Percentiles rank a stretch among this genome's conserved stretches.
Conservation (phyloP, 176 grass and related monocot genomes). For the Carex littledalei region DNA sequence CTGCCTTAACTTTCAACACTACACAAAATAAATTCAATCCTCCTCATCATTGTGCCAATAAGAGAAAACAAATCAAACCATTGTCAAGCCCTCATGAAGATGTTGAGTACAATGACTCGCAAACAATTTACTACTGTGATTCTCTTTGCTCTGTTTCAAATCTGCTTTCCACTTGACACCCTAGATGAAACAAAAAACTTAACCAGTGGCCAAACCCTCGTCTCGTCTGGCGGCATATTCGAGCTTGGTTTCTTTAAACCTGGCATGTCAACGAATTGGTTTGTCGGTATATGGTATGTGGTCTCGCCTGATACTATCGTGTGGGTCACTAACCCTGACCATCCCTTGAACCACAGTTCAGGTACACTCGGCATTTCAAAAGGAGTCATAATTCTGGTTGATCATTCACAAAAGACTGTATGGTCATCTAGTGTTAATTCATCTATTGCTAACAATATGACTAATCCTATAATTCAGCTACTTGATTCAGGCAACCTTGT, state of each 20-base stretch:
- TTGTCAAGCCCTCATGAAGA: not conserved
- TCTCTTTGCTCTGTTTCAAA: not conserved
- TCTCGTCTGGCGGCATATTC: constrained; percentile 29
- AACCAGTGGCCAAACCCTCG: constrained; percentile 22
- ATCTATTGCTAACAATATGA: not conserved
- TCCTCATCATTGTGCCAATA: not conserved
- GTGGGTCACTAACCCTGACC: constrained; percentile 53
- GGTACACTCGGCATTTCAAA: not conserved
- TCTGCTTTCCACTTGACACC: not conserved
- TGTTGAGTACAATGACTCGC: not conserved
- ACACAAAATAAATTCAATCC: not conserved
- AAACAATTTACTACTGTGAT: not conserved
- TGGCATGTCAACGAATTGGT: constrained; percentile 22
- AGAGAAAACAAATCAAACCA: not conserved
- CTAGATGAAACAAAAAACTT: constrained; percentile 19
- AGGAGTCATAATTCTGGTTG: not conserved
- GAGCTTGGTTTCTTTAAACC: constrained; percentile 42
- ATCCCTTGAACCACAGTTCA: constrained; percentile 30
- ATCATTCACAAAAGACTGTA: not conserved
- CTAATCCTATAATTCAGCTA: constrained; percentile 16
- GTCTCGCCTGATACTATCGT: constrained; percentile 29
- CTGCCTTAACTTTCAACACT: not conserved
- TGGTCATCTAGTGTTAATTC: constrained; percentile 28
- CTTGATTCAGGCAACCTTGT: constrained; percentile 56
- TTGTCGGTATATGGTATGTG: constrained; percentile 46